Evolutionary conservation across 352 stramenopile genomes (phyloP).

Genomic region (Pythium dissimile): DNA sequence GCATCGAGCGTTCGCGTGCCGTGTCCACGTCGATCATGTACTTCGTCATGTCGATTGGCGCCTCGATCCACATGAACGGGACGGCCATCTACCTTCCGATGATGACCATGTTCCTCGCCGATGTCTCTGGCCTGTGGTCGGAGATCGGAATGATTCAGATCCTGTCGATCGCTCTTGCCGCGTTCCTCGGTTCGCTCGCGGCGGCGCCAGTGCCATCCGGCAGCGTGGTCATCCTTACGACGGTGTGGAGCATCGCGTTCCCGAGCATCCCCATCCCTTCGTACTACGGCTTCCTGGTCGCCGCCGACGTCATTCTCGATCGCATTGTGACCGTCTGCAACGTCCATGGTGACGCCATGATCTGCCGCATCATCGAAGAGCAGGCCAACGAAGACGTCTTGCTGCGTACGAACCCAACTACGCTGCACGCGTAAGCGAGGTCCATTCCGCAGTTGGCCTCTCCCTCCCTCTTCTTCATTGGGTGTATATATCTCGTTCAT

Average conservation of each 20-base stretch:
- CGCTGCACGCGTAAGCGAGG: conserved; percentile 7
- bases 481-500: conserved; percentile 2
- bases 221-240: conserved; percentile 59
- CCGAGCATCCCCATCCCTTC: conserved; percentile 43
- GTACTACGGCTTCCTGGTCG: conserved; percentile 62
- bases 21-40: conserved; percentile 62
- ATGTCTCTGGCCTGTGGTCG: conserved; percentile 38
- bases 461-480: background rate
- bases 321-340: conserved; percentile 74
- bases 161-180: conserved; percentile 46
- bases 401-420: conserved; percentile 15
- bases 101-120: conserved; percentile 70
- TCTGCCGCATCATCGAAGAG: conserved; percentile 67
- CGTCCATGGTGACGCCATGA: conserved; percentile 69
- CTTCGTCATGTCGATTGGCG: conserved; percentile 69
- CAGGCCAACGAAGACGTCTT: conserved; percentile 43
- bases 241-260: conserved; percentile 70
- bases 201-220: conserved; percentile 56
- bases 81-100: conserved; percentile 74
- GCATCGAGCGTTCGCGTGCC: conserved; percentile 51
- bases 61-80: conserved; percentile 70
- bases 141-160: conserved; percentile 36
- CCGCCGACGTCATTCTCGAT: conserved; percentile 68
- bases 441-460: background rate
- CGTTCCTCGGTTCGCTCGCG: conserved; percentile 57